Evolutionary conservation across 768 basidiomycete genomes (phyloP), one percentile per base, ranked within the genome.

Genomic region (Podaxis sp.): DNA sequence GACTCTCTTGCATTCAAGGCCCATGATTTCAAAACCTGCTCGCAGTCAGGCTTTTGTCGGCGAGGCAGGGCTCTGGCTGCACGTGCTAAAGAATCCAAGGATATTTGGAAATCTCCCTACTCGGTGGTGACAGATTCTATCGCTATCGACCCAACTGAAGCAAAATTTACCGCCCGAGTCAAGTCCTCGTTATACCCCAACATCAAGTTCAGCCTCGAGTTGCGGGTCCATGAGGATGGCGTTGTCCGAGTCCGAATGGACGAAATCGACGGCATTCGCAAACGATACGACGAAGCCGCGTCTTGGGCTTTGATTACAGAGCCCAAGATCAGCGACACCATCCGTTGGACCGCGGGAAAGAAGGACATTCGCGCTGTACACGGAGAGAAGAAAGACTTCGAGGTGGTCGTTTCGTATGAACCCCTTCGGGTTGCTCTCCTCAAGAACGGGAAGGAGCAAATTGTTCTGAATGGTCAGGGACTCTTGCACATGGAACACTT

Each of bases 401-500:
- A 90, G 66, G 79, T 94, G 14, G 79, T 84, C 3, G 82, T 98
- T 63, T 72, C 81, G 40, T 92, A 89, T 70, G 76, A 84, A 27
- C 96, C 95, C 1, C 75, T 98, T 66, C 84, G 82, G 64, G 77
- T 98, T 40, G 81, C 83, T 1, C 80, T 97, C 63, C 77, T 84
- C 48, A 82, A 88, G 36, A 80, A 84, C 59, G 93, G 91, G 2
- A 87, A 85, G 69, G 88, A 90, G 61, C 90, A 97, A 68, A 80
- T 99, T 52, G 87, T 94, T 7, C 73, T 99, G 37, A 99, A 99
- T 67, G 93, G 91, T 1, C 82, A 86, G 42, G 91, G 92, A 1
- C 79, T 99, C 32, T 78, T 99, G 64, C 95, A 98, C 66, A 95
- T 99, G 96, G 97, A 99, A 70, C 97, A 98, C 73, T 98, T 95